Percentiles rank a stretch among this genome's conserved stretches.
These are phyloP conservation scores for Solanum ossicruentum DNA, from an alignment of 257 asterid species.

Conservation along the genomic window DNA sequence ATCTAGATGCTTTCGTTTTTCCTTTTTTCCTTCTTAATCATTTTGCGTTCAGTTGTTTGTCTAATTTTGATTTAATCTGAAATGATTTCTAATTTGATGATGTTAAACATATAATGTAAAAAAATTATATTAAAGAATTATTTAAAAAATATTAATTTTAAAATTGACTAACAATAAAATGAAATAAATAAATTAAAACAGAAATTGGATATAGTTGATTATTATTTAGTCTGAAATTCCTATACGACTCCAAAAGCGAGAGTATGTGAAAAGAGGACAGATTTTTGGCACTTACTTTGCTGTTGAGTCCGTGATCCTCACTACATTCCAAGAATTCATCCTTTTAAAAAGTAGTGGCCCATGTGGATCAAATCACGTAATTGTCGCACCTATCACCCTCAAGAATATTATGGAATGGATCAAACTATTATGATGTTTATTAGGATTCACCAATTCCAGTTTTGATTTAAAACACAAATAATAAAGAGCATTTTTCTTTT, in stretches of 20 bases:
- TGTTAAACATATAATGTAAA: too few species aligned
- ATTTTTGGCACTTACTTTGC: not conserved
- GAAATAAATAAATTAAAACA: too few species aligned
- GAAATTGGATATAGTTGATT: not conserved
- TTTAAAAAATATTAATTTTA: not conserved
- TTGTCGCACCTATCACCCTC: not conserved
- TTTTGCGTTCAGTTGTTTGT: not conserved
- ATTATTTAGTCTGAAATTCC: not conserved
- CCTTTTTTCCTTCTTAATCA: not conserved
- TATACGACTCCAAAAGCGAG: not conserved
- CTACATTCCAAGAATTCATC: not conserved
- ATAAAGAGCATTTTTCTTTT: not conserved
- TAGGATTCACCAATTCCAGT: not conserved
- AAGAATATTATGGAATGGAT: not conserved
- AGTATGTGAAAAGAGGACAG: not conserved
- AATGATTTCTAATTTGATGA: too few species aligned
- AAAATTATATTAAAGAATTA: not conserved
- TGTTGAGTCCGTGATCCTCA: not conserved
- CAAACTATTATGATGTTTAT: not conserved
- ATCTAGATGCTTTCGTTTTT: not conserved
- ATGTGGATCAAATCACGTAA: not conserved
- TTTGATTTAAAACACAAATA: too few species aligned
- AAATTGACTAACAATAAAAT: fast-evolving
- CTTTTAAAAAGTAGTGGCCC: not conserved
- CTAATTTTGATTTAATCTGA: too few species aligned